Percentiles rank a stretch among this genome's conserved stretches.
These are phyloP conservation scores for Globisporangium orthogonon DNA, from an alignment of 352 stramenopile genomes.

Conservation along the genomic window DNA sequence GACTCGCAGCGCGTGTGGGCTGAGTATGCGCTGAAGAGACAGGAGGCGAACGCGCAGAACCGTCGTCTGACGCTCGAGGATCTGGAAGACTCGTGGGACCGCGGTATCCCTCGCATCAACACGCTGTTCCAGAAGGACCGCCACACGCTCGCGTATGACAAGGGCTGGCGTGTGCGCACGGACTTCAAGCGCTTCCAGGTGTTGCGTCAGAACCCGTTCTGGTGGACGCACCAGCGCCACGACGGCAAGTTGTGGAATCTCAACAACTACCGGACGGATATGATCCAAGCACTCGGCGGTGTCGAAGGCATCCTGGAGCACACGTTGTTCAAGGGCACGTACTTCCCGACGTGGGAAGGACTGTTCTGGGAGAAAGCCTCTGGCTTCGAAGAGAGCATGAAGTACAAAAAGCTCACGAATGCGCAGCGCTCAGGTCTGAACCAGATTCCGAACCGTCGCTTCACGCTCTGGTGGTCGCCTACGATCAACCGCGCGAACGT, in stretches of 20 bases:
- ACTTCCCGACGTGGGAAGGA: slow-evolving; percentile 99
- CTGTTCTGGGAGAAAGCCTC: slow-evolving; percentile 99
- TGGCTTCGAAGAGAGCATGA: slow-evolving; percentile 93
- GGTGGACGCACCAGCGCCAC: slow-evolving; percentile 98
- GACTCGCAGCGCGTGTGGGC: slow-evolving; percentile 99
- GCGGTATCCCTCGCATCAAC: slow-evolving; percentile 96
- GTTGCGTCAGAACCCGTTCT: slow-evolving; percentile 97
- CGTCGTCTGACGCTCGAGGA: slow-evolving; percentile 98
- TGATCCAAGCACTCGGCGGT: slow-evolving; percentile 99
- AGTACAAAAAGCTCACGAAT: slow-evolving; percentile 99
- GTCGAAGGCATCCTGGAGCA: slow-evolving; percentile 99
- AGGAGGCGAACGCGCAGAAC: slow-evolving; percentile 99
- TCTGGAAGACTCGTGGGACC: slow-evolving; percentile 99
- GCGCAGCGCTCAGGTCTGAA: slow-evolving; percentile 99
- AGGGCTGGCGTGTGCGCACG: slow-evolving; percentile 98
- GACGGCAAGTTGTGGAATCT: slow-evolving; percentile 99
- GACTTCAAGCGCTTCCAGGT: slow-evolving; percentile 99
- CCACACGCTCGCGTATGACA: slow-evolving; percentile 99
- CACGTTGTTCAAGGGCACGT: slow-evolving; percentile 99
- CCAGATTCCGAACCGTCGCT: slow-evolving; percentile 99
- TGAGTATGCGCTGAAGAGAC: slow-evolving; percentile 98
- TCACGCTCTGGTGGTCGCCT: slow-evolving; percentile 99
- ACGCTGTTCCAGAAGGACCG: slow-evolving; percentile 97
- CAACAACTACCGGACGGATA: slow-evolving; percentile 99
- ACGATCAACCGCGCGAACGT: slow-evolving; percentile 99